A percentile compares a stretch with the other conserved stretches of the same genome.
Conservation (phyloP, 495 filamentous ascomycete species). For the Hypoxylon crocopeplum region DNA sequence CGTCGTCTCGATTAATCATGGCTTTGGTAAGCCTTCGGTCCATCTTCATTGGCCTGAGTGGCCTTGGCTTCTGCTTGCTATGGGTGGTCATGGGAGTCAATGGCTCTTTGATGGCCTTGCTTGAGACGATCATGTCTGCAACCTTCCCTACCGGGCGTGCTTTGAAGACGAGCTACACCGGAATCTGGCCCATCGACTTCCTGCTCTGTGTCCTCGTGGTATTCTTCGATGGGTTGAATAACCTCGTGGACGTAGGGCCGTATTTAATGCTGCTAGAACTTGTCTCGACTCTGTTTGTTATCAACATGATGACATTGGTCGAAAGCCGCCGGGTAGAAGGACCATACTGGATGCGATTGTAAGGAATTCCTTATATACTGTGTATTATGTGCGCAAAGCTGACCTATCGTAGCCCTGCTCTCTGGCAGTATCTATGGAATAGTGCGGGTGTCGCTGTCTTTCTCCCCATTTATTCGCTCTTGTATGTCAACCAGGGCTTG, state of each 20-base stretch:
- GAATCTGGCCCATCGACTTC: slow-evolving; percentile 3
- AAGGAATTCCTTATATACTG: background rate
- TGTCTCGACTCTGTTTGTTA: background rate
- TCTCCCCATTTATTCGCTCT: slow-evolving; percentile 1
- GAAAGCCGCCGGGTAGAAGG: slow-evolving; percentile 2
- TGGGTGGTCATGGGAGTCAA: slow-evolving; percentile 6
- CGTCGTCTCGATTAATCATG: background rate
- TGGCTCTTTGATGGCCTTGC: background rate
- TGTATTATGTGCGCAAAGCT: background rate
- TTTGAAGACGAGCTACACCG: slow-evolving; percentile 8
- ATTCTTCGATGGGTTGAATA: slow-evolving; percentile 1
- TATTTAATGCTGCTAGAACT: slow-evolving; percentile 7
- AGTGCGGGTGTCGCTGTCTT: slow-evolving; percentile 3
- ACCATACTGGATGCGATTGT: slow-evolving; percentile 3
- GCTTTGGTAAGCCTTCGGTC: background rate
- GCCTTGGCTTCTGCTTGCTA: slow-evolving; percentile 3
- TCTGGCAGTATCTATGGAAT: slow-evolving; percentile 9
- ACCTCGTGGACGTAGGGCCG: background rate
- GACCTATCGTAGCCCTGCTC: background rate
- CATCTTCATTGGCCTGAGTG: background rate
- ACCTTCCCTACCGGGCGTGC: background rate
- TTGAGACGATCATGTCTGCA: background rate
- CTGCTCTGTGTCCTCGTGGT: slow-evolving; percentile 1
- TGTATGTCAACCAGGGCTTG: background rate
- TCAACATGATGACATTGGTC: slow-evolving; percentile 8